Base-by-base conservation (phyloP, 306 rosid genomes). In the Glycine latifolia region DNA sequence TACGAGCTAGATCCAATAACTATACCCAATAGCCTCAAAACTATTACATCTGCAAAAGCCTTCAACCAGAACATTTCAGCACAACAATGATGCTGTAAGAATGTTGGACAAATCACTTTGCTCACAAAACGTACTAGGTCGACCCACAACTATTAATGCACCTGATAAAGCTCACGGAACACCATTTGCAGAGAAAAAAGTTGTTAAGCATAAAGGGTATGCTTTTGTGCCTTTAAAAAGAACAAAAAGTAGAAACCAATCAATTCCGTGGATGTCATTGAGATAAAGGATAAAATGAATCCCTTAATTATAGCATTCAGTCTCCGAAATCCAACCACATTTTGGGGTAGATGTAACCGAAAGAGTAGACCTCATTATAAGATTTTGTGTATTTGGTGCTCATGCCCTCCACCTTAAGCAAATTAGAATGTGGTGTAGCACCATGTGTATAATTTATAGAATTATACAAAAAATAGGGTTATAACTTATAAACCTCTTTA, bases 281-380 rank as follows among this genome's bases (percentile, higher is more conserved):
- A 31, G 50, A 80, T 61, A 77, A 72, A 67, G 62, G 73, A 41
- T 72, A 14, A 81, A 55, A 67, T 79, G 70, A 53, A 83, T 83
- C 80, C 87, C 87, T 79, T 52, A 84, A 84, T 65, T 84, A 56
- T 1, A 66, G 87, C 83, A 59, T 75, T 56, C 17, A 75, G 62
- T 67, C 63, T 58, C 62, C 70, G 33, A 75, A 67, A 82, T 67
- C 72, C 55, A 75, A 56, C 85, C 81, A 67, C 79, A 71, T 76
- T 78, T 71, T 35, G 66, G 80, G 67, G 63, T 63, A 4, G 10
- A 60, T 78, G 86, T 62, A 83, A 78, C 80, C 83, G 9, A 84
- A 84, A 84, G 67, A 16, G 52, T 65, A 68, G 79, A 79, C 83
- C 87, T 84, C 80, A 84, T 84, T 69, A 83, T 83, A 55, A 33